Evolutionary conservation across 2,329 filamentous ascomycete species (phyloP).

Genomic region (Calonectria leucothoes): DNA sequence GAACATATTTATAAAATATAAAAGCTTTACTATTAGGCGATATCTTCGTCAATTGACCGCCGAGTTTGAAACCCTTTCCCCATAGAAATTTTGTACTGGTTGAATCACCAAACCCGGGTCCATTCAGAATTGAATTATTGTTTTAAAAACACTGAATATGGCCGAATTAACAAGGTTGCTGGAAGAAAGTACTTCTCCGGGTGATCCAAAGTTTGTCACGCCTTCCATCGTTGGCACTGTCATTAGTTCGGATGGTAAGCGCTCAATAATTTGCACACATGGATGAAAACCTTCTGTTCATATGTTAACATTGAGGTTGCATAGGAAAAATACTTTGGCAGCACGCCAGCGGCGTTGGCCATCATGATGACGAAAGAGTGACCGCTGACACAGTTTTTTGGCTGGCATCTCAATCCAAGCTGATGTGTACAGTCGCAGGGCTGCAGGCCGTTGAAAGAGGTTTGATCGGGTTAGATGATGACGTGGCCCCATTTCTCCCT

Average conservation of each 20-base stretch:
- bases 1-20: no score
- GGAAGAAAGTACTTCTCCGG: not conserved
- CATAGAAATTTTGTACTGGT: no score
- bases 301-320: not conserved
- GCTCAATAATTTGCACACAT: no score
- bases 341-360: not conserved
- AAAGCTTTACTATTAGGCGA: no score
- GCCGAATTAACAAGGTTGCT: not conserved
- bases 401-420: conserved; percentile 3
- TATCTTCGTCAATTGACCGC: no score
- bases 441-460: not conserved
- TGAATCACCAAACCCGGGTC: no score
- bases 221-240: not conserved
- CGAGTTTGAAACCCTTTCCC: no score
- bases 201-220: not conserved
- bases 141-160: not conserved
- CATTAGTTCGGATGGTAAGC: not conserved
- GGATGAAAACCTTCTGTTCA: not conserved
- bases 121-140: not conserved
- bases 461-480: conserved; percentile 7
- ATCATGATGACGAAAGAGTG: not conserved
- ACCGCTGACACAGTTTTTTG: not conserved
- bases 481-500: not conserved
- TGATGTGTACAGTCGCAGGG: not conserved
- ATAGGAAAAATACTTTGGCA: not conserved